Conservation (phyloP, 179 eudicot genomes). For the Drosera spatulata region DNA sequence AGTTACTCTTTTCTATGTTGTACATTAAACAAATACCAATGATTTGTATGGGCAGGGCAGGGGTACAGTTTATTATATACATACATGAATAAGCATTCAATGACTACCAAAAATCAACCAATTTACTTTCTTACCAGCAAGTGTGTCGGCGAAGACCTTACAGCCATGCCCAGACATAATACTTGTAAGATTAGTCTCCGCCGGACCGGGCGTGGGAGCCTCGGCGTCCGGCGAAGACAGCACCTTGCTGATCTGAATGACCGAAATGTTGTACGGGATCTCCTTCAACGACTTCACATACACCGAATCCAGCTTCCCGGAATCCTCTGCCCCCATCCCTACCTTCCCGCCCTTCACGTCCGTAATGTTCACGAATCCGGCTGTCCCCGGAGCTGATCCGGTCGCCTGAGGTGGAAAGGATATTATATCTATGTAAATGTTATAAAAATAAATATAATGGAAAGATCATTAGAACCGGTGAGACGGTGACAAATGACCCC, state of each 20-base stretch:
- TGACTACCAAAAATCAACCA: too few species aligned
- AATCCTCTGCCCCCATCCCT: slow-evolving; percentile 45
- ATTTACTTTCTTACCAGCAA: slow-evolving; percentile 3
- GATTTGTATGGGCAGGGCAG: too few species aligned
- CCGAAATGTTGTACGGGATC: slow-evolving; percentile 64
- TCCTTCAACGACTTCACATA: slow-evolving; percentile 63
- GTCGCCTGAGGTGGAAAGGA: slow-evolving; percentile 15
- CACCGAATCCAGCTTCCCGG: slow-evolving; percentile 15
- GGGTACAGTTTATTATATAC: too few species aligned
- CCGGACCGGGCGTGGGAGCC: slow-evolving; percentile 70
- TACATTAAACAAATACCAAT: too few species aligned
- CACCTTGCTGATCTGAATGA: slow-evolving; percentile 57
- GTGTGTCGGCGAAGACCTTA: slow-evolving; percentile 67
- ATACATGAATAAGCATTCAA: too few species aligned
- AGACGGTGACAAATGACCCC: too few species aligned
- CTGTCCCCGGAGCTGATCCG: slow-evolving; percentile 54
- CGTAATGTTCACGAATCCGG: slow-evolving; percentile 88
- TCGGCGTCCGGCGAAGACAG: slow-evolving; percentile 51
- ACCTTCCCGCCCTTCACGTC: slow-evolving; percentile 81
- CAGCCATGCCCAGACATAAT: slow-evolving; percentile 83
- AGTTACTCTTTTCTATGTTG: too few species aligned
- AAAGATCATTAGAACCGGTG: too few species aligned
- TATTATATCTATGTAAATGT: too few species aligned
- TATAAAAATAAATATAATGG: too few species aligned
- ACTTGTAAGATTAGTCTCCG: slow-evolving; percentile 40